phyloP scores from a whole-genome alignment of 495 filamentous ascomycete species.

The Annulohypoxylon maeteangense region DNA sequence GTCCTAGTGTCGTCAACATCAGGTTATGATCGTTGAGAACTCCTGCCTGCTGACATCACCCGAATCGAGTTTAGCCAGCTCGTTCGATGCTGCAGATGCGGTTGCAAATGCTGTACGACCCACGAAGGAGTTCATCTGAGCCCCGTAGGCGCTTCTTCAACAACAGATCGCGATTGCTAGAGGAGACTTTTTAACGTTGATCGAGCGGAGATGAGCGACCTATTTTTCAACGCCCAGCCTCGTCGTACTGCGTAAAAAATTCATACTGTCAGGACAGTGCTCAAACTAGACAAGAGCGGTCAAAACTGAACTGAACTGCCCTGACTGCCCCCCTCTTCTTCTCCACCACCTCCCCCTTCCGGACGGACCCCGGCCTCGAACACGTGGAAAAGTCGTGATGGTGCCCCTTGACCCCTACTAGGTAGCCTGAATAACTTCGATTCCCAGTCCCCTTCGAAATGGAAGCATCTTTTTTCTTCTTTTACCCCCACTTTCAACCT shows the following conservation, averaged over 20 bases:
- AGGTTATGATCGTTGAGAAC: constrained; percentile 14
- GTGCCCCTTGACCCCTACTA: neutral
- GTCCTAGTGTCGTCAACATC: constrained; percentile 15
- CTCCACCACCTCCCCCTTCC: constrained; percentile 21
- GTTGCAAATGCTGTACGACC: constrained; percentile 7
- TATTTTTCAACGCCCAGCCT: constrained; percentile 13
- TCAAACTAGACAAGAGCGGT: constrained; percentile 16
- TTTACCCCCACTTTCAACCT: constrained; percentile 21
- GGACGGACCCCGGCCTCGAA: constrained; percentile 26
- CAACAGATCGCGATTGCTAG: constrained; percentile 7
- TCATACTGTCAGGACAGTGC: neutral
- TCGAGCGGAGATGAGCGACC: constrained; percentile 1
- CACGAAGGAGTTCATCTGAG: constrained; percentile 9
- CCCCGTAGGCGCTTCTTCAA: neutral
- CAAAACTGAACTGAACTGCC: neutral
- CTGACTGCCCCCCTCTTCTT: neutral
- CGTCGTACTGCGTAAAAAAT: neutral
- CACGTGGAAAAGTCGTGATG: constrained; percentile 42
- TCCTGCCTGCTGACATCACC: constrained; percentile 30
- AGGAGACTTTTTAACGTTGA: neutral
- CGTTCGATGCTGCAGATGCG: constrained; percentile 1
- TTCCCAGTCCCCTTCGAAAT: constrained; percentile 13
- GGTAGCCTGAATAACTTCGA: neutral
- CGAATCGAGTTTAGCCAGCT: neutral
- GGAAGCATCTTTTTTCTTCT: constrained; percentile 13